Percentiles rank a stretch among this genome's conserved stretches.
Evolutionary conservation across 2,329 filamentous ascomycete species (phyloP).

Genomic region (Metarhizium rileyi): DNA sequence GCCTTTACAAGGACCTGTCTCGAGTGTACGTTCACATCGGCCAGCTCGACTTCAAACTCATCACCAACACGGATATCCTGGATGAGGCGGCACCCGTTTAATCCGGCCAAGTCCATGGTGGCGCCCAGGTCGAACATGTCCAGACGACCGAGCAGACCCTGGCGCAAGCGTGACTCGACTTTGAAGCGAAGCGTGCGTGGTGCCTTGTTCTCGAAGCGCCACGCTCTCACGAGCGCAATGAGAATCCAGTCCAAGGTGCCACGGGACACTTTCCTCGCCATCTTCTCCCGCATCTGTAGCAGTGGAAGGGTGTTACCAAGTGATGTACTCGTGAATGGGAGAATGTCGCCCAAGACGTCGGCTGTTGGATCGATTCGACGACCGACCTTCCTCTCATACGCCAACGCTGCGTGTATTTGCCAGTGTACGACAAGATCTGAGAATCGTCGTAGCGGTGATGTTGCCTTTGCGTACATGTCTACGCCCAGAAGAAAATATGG

Average conservation of each 20-base stretch:
- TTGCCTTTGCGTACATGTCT: slow-evolving; percentile 53
- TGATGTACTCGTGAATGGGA: slow-evolving; percentile 34
- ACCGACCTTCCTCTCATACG: slow-evolving; percentile 29
- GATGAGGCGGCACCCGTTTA: slow-evolving; percentile 28
- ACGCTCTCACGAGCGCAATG: slow-evolving; percentile 51
- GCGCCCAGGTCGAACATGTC: slow-evolving; percentile 41
- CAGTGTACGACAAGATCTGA: slow-evolving; percentile 54
- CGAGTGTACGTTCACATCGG: slow-evolving; percentile 41
- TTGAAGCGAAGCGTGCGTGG: slow-evolving; percentile 40
- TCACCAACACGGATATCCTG: slow-evolving; percentile 40
- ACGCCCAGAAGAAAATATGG: slow-evolving; percentile 49
- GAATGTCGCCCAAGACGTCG: slow-evolving; percentile 24
- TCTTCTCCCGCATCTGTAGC: slow-evolving; percentile 43
- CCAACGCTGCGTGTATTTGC: slow-evolving; percentile 53
- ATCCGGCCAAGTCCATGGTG: slow-evolving; percentile 26
- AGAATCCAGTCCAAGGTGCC: slow-evolving; percentile 45
- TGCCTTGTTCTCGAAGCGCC: slow-evolving; percentile 41
- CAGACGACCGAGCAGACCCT: slow-evolving; percentile 31
- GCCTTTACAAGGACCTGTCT: slow-evolving; percentile 37
- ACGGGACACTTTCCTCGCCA: slow-evolving; percentile 32
- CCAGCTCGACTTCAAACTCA: slow-evolving; percentile 45
- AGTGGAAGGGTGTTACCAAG: slow-evolving; percentile 38
- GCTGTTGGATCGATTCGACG: slow-evolving; percentile 15
- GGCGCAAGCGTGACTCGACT: slow-evolving; percentile 28
- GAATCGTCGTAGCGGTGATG: slow-evolving; percentile 57